Base-by-base conservation (phyloP, 2,329 filamentous ascomycete species). In the Waltergamsia citrina region DNA sequence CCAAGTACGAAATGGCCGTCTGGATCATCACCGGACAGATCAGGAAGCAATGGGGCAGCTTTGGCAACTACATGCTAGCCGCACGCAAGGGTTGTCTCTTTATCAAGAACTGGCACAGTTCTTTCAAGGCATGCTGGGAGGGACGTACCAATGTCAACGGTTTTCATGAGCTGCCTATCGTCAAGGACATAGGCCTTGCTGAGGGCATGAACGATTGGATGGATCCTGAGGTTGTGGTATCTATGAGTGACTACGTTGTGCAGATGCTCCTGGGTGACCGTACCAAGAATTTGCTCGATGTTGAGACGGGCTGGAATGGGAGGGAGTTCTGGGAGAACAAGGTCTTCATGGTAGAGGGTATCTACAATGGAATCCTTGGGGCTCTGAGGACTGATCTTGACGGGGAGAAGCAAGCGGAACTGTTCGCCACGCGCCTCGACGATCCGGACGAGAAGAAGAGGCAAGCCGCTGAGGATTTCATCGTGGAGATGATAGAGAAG, bases 1-100 rank as follows among this genome's bases (percentile, higher is more conserved):
- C 37, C 5, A 11, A 31, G 4, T 41, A 23, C 29, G 54, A 61
- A 29, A 48, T 50, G 24, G 52, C 41, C 2, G 52, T 49, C 0
- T 62, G 51, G 53, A 45, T 53, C 12, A 56, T 56, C 34, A 47
- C 34, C 3, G 53, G 54, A 0, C 48, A 57, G 36, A 53, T 60
- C 19, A 35, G 53, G 12, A 50, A 49, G 17, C 38, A 47, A 35
- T 52, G 47, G 48, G 51, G 50, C 1, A 52, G 53, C n/a, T 52
- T 56, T 21, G 51, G 50, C 9, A 69, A 67, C 33, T 59, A 56
- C 34, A 57, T 67, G 41, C 41, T 68, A 0, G 61, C 60, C 1
- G 52, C 57, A 0, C 52, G 62, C 4, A 62, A 60, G 21, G 52
- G 54, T 2, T 62, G 60, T 36, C 30, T 46, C 2, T 66, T 67